A percentile compares a stretch with the other conserved stretches of the same genome.
phyloP scores from a whole-genome alignment of 2,329 filamentous ascomycete genomes.

The Pseudopyricularia cyperi region DNA sequence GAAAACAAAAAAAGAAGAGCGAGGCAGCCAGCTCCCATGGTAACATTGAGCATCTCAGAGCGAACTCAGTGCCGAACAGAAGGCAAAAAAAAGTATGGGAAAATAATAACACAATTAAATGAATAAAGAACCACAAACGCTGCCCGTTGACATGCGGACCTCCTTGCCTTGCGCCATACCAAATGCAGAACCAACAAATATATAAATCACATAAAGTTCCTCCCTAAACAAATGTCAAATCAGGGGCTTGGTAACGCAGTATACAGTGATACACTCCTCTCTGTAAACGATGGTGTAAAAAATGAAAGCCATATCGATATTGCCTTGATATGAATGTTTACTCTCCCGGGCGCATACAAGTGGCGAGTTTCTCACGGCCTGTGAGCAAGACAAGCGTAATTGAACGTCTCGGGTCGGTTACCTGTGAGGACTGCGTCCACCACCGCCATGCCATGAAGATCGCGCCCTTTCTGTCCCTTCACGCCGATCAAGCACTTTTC shows the following conservation, averaged over 20 bases:
- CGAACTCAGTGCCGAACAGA: not conserved
- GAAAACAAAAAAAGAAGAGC: no score
- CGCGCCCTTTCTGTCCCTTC: constrained; percentile 6
- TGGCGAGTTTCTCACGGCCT: not conserved
- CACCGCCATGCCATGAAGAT: constrained; percentile 8
- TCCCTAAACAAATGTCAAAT: not conserved
- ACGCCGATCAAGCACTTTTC: constrained; percentile 7
- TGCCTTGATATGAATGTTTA: no score
- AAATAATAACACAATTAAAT: not conserved
- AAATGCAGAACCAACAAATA: not conserved
- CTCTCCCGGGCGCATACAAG: not conserved
- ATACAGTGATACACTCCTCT: not conserved
- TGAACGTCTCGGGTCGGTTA: not conserved
- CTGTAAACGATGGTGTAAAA: not conserved
- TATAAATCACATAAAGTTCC: not conserved
- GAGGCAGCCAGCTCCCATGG: no score
- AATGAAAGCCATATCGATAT: not conserved
- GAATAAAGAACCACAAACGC: not conserved
- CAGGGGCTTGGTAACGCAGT: not conserved
- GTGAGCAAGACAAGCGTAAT: not conserved
- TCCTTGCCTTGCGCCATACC: not conserved
- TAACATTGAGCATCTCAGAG: not conserved
- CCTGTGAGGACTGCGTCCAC: not conserved
- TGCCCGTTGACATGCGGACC: not conserved
- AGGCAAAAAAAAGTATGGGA: not conserved